Conservation (phyloP, 179 eudicot genomes). For the Amaranthus tricolor region DNA sequence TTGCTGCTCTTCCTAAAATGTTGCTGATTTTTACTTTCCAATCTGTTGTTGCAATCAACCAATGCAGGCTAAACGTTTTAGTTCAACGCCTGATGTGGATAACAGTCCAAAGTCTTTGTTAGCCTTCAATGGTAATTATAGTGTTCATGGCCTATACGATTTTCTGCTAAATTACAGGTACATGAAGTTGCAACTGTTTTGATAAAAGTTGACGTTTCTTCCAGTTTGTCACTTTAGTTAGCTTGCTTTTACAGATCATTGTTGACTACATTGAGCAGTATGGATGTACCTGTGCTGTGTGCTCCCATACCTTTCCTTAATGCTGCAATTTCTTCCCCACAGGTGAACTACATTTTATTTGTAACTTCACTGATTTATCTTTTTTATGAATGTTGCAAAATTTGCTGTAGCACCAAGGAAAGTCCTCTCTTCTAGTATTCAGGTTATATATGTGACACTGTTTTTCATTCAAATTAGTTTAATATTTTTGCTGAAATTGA, state of each 20-base stretch:
- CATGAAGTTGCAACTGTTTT: background rate
- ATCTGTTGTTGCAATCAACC: conserved; percentile 4
- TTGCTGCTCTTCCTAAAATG: background rate
- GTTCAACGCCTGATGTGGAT: conserved; percentile 61
- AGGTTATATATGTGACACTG: no score
- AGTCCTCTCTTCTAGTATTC: background rate
- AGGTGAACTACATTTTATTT: conserved; percentile 44
- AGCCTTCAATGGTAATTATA: conserved; percentile 62
- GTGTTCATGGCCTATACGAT: conserved; percentile 81
- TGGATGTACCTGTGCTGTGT: conserved; percentile 81
- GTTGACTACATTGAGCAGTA: conserved; percentile 50
- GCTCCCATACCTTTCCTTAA: conserved; percentile 77
- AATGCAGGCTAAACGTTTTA: conserved; percentile 62
- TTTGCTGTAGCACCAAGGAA: background rate
- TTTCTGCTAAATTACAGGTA: conserved; percentile 83
- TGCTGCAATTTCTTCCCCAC: conserved; percentile 83
- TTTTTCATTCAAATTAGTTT: no score
- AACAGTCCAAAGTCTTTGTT: conserved; percentile 73
- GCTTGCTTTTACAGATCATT: conserved; percentile 46
- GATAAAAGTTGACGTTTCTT: background rate
- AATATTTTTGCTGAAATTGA: no score
- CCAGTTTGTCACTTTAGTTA: conserved; percentile 10
- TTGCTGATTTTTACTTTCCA: background rate
- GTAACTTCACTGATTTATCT: background rate
- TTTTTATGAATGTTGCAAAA: background rate